Evolutionary conservation across 805 yeast species (phyloP), one percentile per base, ranked within the genome.

Genomic region (Clavispora carvajalis): DNA sequence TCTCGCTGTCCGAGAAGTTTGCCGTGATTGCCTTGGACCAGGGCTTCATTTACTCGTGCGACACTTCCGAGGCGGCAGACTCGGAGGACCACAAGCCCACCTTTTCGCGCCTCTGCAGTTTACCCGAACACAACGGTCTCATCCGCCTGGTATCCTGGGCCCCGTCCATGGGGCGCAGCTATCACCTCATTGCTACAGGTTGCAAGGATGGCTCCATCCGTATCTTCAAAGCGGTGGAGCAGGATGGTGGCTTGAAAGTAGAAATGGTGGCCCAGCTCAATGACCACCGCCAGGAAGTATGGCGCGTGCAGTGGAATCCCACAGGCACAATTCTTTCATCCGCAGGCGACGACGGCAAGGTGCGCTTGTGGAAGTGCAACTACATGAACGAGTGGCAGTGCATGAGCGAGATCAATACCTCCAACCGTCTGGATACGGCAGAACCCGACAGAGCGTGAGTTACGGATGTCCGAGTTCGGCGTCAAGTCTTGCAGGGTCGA

Each of bases 121-220:
- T 91, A 18, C 85, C 89, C 2, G 96, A 88, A 29, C 97, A 90
- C 58, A 74, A 77, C 39, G 96, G 95, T 2, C 71, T 91, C 30
- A 87, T 91, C 24, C 71, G 98, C 54, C 84, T 89, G 13, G 87
- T 90, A 5, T 74, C 90, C 22, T 91, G 99, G 99, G 98, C 98
- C 0, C 96, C 98, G 3, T 79, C 95, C 0, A 86, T 90, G 83
- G 98, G 98, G 2, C 71, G 96, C 50, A 79, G 82, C 47, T 86
- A 79, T 58, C 95, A 91, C 52, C 67, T 90, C 36, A 71, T 93
- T 33, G 98, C 99, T 1, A 91, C 98, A 0, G 98, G 95, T 5
- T 89, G 96, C 58, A 89, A 89, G 59, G 99, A 93, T 59, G 99
- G 98, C 1, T 79, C 71, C 54, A 89, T 93, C 9, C 76, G 98